Base-by-base conservation (phyloP, 306 rosid species). In the Trifolium pratense region DNA sequence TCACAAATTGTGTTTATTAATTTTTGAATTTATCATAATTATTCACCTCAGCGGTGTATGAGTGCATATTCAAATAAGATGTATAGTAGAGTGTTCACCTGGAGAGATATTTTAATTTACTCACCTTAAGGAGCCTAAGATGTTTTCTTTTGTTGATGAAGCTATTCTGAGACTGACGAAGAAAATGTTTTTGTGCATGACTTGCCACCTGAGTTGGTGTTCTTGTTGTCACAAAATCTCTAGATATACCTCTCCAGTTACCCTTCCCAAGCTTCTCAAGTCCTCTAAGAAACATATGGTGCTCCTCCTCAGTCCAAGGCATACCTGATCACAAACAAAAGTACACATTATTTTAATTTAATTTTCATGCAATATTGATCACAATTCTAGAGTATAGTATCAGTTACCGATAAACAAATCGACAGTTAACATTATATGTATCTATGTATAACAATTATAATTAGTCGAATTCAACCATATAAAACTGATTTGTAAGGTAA, bases 171-270 rank as follows among this genome's bases (percentile, higher is more conserved):
- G 67, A 52, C 13, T 18, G 87, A 56, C 91, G 74, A n/a, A 87
- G 89, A 74, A 90, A 90, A 67, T 84, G 85, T 63, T 93, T 93
- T 51, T 90, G 98, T 56, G 97, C 97, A 79, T 93, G 98, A 61
- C 98, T 93, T 0, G 97, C 98, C 3, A 93, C 98, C 81, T 93
- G 98, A 2, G 93, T 84, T 36, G 98, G 92, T 9, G 97, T 89
- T 88, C 89, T 93, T 25, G 96, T 80, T 11, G 83, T 93, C n/a
- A 93, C 98, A 65, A 75, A 93, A 23, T 79, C 75, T 74, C 70
- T 83, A 6, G 98, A 87, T 78, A 93, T 90, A 36, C 84, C 97
- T 83, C 97, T 93, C 98, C 98, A 93, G 68, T 93, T 90, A 11
- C 98, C 96, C 79, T 86, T 89, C 21, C 98, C 98, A 10, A 87